Evolutionary conservation across 345 rosid species (phyloP), one percentile per base, ranked within the genome.

Genomic region (Pistacia atlantica): DNA sequence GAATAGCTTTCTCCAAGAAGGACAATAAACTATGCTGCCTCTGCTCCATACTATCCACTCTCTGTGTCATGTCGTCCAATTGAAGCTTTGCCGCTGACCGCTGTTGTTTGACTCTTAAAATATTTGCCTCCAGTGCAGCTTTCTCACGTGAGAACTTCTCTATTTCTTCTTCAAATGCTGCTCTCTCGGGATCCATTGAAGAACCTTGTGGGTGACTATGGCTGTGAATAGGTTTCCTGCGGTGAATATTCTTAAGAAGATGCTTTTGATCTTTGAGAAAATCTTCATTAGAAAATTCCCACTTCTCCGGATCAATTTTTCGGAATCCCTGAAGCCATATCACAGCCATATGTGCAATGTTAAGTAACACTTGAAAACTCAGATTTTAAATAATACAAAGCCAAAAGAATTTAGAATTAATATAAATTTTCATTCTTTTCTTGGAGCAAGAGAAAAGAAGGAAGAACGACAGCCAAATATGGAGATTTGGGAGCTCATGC

Each of bases 281-380:
- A 25, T 89, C 98, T 65, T 96, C 98, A 83, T 93, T 96, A 7
- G 87, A 86, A 83, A 96, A 96, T 63, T 96, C 98, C 99, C 99
- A 96, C 77, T 74, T 89, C 85, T 96, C 97, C 0, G 97, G 89
- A 87, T 96, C 98, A 74, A 85, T 91, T 89, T 96, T 96, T 49
- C 95, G 86, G 60, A 96, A 96, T 25, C 99, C 99, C 99, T 96
- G 87, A 69, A 58, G 74, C 31, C 76, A 72, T 63, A 65, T 33
- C 35, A 60, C 35, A 78, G 49, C 17, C 52, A 65, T 67, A 77
- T 35, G 31, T 48, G 35, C 66, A 67, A 66, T 58, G 25, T 45
- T 38, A 45, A 68, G 45, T 45, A 16, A 58, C 55, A 73, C 20
- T 62, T 20, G 20, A 4, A 16, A 62, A 35, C 12, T 62, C 25